phyloP scores from a whole-genome alignment of 2,329 filamentous ascomycete species.

The Diaporthe citri region DNA sequence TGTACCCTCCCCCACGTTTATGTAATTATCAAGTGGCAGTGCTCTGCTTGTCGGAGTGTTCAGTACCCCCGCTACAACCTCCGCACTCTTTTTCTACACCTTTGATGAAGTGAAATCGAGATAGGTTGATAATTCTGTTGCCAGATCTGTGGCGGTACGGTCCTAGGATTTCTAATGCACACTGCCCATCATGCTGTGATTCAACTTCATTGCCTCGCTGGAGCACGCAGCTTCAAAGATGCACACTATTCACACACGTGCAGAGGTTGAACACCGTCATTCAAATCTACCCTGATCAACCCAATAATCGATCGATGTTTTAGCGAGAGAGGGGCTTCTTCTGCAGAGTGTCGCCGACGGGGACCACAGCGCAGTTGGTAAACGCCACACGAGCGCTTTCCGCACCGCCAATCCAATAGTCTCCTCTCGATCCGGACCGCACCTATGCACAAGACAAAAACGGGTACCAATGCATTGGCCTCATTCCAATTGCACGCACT shows the following conservation, averaged over 20 bases:
- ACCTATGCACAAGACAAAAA: not conserved
- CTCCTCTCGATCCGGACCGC: not conserved
- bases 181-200: not conserved
- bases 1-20: conserved; percentile 1
- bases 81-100: not conserved
- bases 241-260: not conserved
- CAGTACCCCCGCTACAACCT: not conserved
- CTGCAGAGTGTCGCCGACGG: not conserved
- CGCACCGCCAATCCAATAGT: conserved; percentile 1
- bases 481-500: not conserved
- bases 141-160: not conserved
- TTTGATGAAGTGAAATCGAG: not conserved
- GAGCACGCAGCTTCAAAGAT: not conserved
- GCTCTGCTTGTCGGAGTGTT: not conserved
- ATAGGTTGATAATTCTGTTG: not conserved
- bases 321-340: not conserved
- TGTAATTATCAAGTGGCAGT: not conserved
- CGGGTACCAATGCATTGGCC: not conserved
- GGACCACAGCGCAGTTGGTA: not conserved
- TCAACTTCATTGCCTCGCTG: not conserved
- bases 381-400: not conserved
- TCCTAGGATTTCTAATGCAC: not conserved
- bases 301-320: not conserved
- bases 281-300: not conserved
- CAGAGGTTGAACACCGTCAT: not conserved